A percentile compares a stretch with the other conserved stretches of the same genome.
These are phyloP conservation scores for Pisolithus sp. DNA, from an alignment of 768 basidiomycete genomes.

Conservation along the genomic window DNA sequence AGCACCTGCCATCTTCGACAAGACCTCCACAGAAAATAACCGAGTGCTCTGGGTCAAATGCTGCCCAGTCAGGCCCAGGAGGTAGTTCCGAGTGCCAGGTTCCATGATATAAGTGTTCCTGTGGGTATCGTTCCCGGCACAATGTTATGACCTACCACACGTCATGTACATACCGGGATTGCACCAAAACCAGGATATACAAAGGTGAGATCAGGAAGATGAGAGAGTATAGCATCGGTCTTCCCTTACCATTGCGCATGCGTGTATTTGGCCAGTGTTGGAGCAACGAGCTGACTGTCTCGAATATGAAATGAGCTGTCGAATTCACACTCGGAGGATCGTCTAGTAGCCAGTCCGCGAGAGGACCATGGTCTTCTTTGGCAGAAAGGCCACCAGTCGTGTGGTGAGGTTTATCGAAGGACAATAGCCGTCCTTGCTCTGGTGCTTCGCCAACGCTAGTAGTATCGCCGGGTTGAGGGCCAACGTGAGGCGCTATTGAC, in stretches of 20 bases:
- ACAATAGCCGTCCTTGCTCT: no score
- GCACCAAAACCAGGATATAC: neutral
- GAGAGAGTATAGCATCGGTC: neutral
- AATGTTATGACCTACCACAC: slow-evolving; percentile 26
- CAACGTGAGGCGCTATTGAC: no score
- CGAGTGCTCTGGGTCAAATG: slow-evolving; percentile 32
- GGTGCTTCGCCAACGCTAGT: no score
- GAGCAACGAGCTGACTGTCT: no score
- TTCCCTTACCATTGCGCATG: slow-evolving; percentile 24
- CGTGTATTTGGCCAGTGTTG: no score
- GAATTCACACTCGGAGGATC: slow-evolving; percentile 16
- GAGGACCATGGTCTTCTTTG: neutral
- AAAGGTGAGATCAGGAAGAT: neutral
- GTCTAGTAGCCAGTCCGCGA: slow-evolving; percentile 19
- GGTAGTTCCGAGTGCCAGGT: slow-evolving; percentile 17
- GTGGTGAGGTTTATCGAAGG: no score
- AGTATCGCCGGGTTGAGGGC: no score
- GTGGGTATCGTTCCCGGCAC: slow-evolving; percentile 22
- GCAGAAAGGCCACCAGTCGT: no score
- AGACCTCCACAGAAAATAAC: slow-evolving; percentile 27
- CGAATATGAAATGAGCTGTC: slow-evolving; percentile 23
- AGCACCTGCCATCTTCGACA: slow-evolving; percentile 12
- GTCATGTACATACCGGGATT: no score
- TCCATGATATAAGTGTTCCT: slow-evolving; percentile 35
- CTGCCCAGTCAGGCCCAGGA: slow-evolving; percentile 26